These are phyloP conservation scores for Allantophomopsis cytisporea DNA, from an alignment of 2,329 filamentous ascomycete species.

Conservation along the genomic window DNA sequence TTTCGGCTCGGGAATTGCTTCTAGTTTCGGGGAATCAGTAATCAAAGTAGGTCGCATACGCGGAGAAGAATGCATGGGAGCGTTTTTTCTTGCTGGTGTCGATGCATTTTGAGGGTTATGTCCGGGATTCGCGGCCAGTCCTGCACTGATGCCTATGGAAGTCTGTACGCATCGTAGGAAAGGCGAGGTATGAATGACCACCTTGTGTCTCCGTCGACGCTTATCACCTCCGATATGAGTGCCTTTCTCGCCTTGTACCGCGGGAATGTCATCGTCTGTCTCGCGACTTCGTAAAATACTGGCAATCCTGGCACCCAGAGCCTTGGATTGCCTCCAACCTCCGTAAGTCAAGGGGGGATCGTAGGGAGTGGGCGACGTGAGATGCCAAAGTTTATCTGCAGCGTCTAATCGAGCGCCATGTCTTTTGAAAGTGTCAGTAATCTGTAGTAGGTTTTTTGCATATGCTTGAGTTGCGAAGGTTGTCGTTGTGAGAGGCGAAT, in stretches of 20 bases:
- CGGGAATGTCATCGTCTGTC: conserved; percentile 16
- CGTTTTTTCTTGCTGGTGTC: conserved; percentile 9
- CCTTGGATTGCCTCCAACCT: conserved; percentile 78
- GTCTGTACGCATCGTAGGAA: conserved; percentile 90
- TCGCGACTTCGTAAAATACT: conserved; percentile 47
- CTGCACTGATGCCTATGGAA: conserved; percentile 74
- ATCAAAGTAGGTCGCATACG: conserved; percentile 11
- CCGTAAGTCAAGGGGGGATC: conserved; percentile 91
- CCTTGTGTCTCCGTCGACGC: conserved; percentile 51
- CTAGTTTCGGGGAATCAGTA: conserved; percentile 14
- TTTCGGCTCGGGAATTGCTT: conserved; percentile 14
- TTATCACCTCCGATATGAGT: conserved; percentile 12
- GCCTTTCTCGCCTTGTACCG: conserved; percentile 1
- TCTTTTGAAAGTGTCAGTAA: conserved; percentile 20
- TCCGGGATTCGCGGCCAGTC: conserved; percentile 52
- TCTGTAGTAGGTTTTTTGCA: not conserved
- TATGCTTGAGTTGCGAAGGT: not conserved
- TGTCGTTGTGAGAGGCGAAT: no score
- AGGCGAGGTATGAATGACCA: conserved; percentile 87
- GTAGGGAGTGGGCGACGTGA: conserved; percentile 86
- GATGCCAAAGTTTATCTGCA: conserved; percentile 89
- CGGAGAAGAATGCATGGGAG: conserved; percentile 14
- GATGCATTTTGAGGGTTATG: conserved; percentile 12
- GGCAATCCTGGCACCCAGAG: conserved; percentile 73
- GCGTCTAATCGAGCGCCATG: conserved; percentile 91